A percentile compares a stretch with the other conserved stretches of the same genome.
phyloP scores from a whole-genome alignment of 208 protist genomes.

The Leishmania lainsoni region DNA sequence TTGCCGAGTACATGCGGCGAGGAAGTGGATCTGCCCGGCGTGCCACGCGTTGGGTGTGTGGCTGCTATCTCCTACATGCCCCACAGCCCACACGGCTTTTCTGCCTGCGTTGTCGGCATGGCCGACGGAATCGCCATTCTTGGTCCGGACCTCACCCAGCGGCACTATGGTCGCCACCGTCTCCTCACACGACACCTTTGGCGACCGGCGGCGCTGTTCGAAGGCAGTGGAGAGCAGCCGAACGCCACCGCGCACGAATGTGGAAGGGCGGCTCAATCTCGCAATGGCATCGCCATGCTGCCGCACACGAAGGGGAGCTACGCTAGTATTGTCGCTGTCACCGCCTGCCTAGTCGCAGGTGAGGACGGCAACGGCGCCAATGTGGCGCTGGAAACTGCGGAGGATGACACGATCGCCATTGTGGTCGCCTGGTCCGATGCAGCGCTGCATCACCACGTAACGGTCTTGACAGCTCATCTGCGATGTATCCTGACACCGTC shows the following conservation, averaged over 20 bases:
- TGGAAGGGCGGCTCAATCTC: neutral
- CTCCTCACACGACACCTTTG: conserved; percentile 55
- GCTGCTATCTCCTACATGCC: conserved; percentile 46
- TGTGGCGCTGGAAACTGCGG: neutral
- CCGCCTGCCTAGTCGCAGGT: conserved; percentile 15
- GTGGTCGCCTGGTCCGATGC: conserved; percentile 30
- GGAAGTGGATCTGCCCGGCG: conserved; percentile 66
- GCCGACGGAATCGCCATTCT: conserved; percentile 58
- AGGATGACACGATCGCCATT: conserved; percentile 20
- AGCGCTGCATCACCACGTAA: conserved; percentile 28
- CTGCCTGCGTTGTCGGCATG: conserved; percentile 55
- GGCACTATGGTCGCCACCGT: conserved; percentile 28
- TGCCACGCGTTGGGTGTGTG: conserved; percentile 68
- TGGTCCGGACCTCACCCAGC: conserved; percentile 53
- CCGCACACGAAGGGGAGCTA: conserved; percentile 23
- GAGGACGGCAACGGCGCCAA: neutral
- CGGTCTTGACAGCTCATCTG: conserved; percentile 19
- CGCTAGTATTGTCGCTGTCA: conserved; percentile 27
- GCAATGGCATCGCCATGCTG: conserved; percentile 3
- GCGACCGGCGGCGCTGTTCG: conserved; percentile 27
- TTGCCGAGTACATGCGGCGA: conserved; percentile 70
- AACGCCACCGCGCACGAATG: neutral
- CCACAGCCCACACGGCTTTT: conserved; percentile 31
- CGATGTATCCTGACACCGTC: conserved; percentile 14
- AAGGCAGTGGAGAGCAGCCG: neutral